Conservation (phyloP, 148 eudicot genomes). For the Chenopodium album region DNA sequence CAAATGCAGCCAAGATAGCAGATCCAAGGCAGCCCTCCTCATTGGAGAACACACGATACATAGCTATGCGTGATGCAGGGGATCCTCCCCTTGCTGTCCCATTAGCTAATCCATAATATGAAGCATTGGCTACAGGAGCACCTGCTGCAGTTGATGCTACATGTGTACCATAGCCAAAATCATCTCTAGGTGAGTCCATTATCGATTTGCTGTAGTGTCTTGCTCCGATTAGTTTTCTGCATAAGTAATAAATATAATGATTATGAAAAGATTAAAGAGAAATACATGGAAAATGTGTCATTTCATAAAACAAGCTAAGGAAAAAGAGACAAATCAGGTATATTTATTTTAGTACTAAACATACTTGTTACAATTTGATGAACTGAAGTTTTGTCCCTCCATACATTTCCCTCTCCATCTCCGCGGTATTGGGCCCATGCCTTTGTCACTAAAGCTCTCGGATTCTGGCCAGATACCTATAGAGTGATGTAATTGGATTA, state of each 20-base stretch:
- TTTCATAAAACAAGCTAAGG: not conserved
- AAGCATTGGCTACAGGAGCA: conserved; percentile 43
- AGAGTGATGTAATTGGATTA: too few species aligned
- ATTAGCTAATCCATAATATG: conserved; percentile 56
- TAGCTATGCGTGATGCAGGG: conserved; percentile 56
- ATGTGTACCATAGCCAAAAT: conserved; percentile 67
- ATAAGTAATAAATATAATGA: not conserved
- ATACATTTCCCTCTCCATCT: conserved; percentile 76
- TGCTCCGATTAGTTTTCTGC: conserved; percentile 74
- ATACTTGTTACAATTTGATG: conserved; percentile 68
- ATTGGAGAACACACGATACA: conserved; percentile 52
- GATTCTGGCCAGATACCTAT: conserved; percentile 84
- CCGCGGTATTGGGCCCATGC: conserved; percentile 55
- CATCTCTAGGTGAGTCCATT: conserved; percentile 32
- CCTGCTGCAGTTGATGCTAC: conserved; percentile 75
- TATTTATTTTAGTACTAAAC: not conserved
- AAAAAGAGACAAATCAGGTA: too few species aligned
- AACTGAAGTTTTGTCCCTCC: conserved; percentile 44
- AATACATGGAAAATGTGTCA: too few species aligned
- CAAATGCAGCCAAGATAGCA: conserved; percentile 61
- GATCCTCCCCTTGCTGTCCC: conserved; percentile 78
- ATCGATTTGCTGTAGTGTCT: conserved; percentile 42
- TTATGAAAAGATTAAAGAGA: too few species aligned
- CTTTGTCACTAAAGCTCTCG: conserved; percentile 58
- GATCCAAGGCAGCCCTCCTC: conserved; percentile 50